Evolutionary conservation across 2,329 filamentous ascomycete genomes (phyloP).

Genomic region (Raffaelea arxii): DNA sequence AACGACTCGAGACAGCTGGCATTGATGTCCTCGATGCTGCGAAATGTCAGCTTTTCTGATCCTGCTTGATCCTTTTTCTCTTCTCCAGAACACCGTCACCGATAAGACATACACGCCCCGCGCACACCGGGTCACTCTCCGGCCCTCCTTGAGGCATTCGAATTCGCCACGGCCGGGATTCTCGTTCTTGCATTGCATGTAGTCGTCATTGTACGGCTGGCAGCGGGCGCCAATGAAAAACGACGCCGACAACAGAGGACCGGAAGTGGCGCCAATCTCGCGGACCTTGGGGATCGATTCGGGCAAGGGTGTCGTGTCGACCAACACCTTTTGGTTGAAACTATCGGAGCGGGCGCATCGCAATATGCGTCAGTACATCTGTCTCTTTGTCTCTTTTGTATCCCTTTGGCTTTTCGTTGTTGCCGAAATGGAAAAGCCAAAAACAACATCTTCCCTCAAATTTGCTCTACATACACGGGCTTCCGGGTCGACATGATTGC

Average conservation of each 20-base stretch:
- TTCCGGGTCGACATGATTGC: background rate
- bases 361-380: conserved; percentile 4
- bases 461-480: background rate
- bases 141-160: conserved; percentile 91
- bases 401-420: background rate
- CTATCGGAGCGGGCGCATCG: conserved; percentile 41
- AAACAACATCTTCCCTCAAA: too few species aligned
- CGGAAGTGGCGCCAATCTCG: conserved; percentile 88
- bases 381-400: too few species aligned
- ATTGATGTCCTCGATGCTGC: conserved; percentile 88
- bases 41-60: background rate
- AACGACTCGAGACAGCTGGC: conserved; percentile 88
- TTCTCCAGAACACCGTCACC: background rate
- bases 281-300: conserved; percentile 84
- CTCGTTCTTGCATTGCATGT: conserved; percentile 99
- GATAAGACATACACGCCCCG: conserved; percentile 74
- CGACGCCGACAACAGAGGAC: conserved; percentile 79
- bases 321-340: conserved; percentile 87
- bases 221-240: conserved; percentile 98
- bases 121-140: conserved; percentile 93
- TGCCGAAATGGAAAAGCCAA: too few species aligned
- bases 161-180: conserved; percentile 83
- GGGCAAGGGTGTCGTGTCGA: conserved; percentile 93
- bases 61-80: background rate
- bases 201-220: conserved; percentile 95